A percentile compares a stretch with the other conserved stretches of the same genome.
Evolutionary conservation across 257 asterid species (phyloP).

Genomic region (Nicotiana paniculata): DNA sequence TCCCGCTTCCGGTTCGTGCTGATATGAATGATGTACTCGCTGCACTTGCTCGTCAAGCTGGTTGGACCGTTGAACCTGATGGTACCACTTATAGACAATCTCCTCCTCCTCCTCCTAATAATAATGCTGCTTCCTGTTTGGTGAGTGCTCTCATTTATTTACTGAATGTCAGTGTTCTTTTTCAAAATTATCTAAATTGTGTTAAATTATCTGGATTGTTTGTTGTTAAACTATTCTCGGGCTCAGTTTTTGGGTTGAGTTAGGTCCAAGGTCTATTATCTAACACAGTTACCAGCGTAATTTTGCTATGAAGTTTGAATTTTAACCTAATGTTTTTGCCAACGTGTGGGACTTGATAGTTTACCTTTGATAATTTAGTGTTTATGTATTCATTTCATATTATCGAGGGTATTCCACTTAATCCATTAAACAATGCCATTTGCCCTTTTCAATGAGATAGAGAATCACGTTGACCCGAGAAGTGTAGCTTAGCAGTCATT

Average conservation of each 20-base stretch:
- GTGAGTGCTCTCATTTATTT: conserved; percentile 24
- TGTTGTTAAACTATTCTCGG: no score
- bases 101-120: conserved; percentile 28
- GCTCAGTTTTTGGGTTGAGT: not conserved
- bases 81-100: conserved; percentile 61
- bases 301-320: not conserved
- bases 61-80: conserved; percentile 60
- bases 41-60: conserved; percentile 70
- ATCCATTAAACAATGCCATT: not conserved
- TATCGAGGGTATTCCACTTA: not conserved
- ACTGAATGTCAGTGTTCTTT: not conserved
- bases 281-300: not conserved
- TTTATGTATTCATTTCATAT: not conserved
- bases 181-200: no score
- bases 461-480: not conserved
- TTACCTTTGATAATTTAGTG: not conserved
- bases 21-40: conserved; percentile 82
- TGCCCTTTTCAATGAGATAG: not conserved
- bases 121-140: conserved; percentile 29
- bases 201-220: no score
- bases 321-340: not conserved
- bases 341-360: not conserved
- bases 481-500: not conserved
- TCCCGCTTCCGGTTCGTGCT: conserved; percentile 65
- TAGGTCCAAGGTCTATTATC: not conserved